Evolutionary conservation across 139 green algal genomes (phyloP), one percentile per base, ranked within the genome.

Genomic region (Picochlorum sp.): DNA sequence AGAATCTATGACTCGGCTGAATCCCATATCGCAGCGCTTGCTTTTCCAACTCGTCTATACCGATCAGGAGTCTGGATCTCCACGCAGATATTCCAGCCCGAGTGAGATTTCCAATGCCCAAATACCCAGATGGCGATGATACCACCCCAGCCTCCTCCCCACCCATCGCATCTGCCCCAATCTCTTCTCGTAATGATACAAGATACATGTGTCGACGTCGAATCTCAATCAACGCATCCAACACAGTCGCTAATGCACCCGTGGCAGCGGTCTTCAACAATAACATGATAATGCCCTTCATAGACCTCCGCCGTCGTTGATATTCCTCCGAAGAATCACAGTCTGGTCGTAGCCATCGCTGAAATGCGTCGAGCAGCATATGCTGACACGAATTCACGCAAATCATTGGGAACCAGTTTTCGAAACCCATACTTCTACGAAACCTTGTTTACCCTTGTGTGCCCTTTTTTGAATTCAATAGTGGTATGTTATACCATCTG

Each of bases 151-250:
- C 46, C 20, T 50, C 61, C 3, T 56, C 32, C 3, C 70, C 64
- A 3, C 56, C 64, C 2, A 56, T 56, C 8, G 64, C 64, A 0
- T 58, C 58, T 62, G 30, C 30, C 16, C 61, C 16, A 15, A 21
- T 38, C 26, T 57, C 49, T 13, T 32, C 61, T n/a, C 18, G 54
- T 51, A 57, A 24, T 62, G 56, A 20, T 58, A 14, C 18, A 14
- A 60, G 58, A 56, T 72, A 62, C 52, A 76, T 56, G 18, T 73
- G 64, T 3, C 69, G 62, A 30, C 64, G 62, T 15, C 71, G 64
- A 49, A 69, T 73, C 57, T 78, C 71, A 6, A 78, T 78, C 18
- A 66, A 66, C 2, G 65, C 65, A 44, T 78, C 71, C 1, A 78
- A 64, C n/a, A 78, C 49, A 18, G 71, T 74, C 37, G 71, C 71